Evolutionary conservation across 805 yeast genomes (phyloP).

Genomic region (Zygosaccharomyces rouxii): DNA sequence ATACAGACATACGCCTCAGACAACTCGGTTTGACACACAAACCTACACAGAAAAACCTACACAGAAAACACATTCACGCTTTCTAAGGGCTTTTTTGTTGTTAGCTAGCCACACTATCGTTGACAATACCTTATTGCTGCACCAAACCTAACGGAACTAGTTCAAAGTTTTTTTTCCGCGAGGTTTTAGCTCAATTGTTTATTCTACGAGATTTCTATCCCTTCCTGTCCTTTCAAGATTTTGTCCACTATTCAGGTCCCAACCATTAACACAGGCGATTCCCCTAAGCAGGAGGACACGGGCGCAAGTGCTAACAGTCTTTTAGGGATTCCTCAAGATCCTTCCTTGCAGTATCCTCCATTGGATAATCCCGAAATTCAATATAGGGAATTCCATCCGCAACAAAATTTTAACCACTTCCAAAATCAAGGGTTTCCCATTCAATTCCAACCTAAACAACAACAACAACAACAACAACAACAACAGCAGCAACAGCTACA

Average conservation of each 20-base stretch:
- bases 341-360: conserved; percentile 25
- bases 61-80: not conserved
- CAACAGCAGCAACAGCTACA: conserved; percentile 4
- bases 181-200: conserved; percentile 2
- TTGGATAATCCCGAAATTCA: conserved; percentile 20
- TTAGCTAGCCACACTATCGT: conserved; percentile 7
- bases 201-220: conserved; percentile 3
- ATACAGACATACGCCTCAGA: conserved; percentile 7
- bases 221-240: conserved; percentile 10
- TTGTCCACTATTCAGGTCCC: conserved; percentile 21
- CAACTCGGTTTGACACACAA: conserved; percentile 5
- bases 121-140: conserved; percentile 1
- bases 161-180: not conserved
- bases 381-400: conserved; percentile 12
- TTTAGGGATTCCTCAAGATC: conserved; percentile 20
- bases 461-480: conserved; percentile 13
- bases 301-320: conserved; percentile 16
- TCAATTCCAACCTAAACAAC: conserved; percentile 12
- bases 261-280: conserved; percentile 16
- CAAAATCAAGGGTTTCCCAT: conserved; percentile 17
- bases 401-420: conserved; percentile 18
- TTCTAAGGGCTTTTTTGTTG: conserved; percentile 2
- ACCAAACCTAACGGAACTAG: not conserved
- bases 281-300: conserved; percentile 24
- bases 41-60: conserved; percentile 2